These are phyloP conservation scores for Helotiales sp. DNA, from an alignment of 2,329 filamentous ascomycete genomes.

Conservation along the genomic window DNA sequence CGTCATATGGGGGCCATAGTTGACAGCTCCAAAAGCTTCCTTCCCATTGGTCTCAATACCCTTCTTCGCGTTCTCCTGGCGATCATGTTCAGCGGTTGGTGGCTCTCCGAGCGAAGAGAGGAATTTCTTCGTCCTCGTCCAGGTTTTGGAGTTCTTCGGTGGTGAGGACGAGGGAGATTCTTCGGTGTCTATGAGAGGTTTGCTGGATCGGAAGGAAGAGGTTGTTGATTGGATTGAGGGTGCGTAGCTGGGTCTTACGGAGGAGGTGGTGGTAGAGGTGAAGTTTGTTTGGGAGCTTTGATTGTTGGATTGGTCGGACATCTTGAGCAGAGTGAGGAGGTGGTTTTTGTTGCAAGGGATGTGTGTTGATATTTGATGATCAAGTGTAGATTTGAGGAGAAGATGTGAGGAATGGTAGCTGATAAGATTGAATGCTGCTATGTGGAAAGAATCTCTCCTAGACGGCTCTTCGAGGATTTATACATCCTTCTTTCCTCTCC, in stretches of 20 bases:
- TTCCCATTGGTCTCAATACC: slow-evolving; percentile 21
- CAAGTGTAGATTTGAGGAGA: neutral
- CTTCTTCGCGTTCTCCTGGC: slow-evolving; percentile 25
- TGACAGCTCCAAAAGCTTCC: slow-evolving; percentile 25
- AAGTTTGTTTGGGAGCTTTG: neutral
- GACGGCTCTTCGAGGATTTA: neutral
- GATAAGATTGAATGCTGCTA: neutral
- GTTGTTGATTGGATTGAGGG: slow-evolving; percentile 19
- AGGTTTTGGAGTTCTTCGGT: slow-evolving; percentile 19
- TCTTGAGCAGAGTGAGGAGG: neutral
- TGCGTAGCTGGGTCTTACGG: neutral
- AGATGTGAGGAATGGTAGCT: neutral
- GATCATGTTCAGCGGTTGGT: slow-evolving; percentile 29
- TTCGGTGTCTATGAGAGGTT: neutral
- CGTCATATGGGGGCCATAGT: slow-evolving; percentile 28
- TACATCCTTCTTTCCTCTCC: neutral
- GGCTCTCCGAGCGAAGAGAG: slow-evolving; percentile 29
- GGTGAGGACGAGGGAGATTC: neutral
- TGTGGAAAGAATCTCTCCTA: neutral
- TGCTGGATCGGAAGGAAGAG: slow-evolving; percentile 1
- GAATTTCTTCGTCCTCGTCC: slow-evolving; percentile 31
- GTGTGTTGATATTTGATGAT: neutral
- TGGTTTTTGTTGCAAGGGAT: neutral
- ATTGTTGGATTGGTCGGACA: neutral
- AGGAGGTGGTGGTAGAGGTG: neutral